Evolutionary conservation across 495 filamentous ascomycete genomes (phyloP).

Genomic region (Talaromyces proteolyticus): DNA sequence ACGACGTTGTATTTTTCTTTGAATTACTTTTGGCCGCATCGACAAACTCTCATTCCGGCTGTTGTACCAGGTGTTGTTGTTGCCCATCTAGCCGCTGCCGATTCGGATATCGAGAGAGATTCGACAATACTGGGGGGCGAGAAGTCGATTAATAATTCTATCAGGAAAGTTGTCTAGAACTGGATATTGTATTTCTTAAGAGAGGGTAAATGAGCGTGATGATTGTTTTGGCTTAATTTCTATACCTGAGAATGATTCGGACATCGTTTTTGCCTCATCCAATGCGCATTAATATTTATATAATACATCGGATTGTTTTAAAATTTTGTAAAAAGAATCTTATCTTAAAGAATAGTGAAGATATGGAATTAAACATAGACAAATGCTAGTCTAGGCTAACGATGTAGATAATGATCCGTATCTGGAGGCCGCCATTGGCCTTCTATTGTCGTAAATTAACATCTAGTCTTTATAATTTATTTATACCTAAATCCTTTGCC

Average conservation of each 20-base stretch:
- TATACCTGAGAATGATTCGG: neutral
- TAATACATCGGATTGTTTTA: neutral
- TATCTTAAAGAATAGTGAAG: neutral
- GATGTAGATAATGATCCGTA: neutral
- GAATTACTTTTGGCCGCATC: conserved; percentile 7
- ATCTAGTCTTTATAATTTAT: neutral
- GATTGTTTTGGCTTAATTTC: neutral
- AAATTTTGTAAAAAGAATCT: neutral
- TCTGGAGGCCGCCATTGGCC: neutral
- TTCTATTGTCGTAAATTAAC: neutral
- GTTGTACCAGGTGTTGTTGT: conserved; percentile 2
- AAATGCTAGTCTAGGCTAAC: neutral
- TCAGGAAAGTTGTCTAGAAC: neutral
- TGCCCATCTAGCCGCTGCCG: neutral
- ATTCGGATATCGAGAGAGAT: neutral
- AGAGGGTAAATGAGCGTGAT: neutral
- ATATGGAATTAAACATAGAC: neutral
- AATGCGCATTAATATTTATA: neutral
- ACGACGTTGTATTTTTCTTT: conserved; percentile 27
- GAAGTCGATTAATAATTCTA: neutral
- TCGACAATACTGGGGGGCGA: neutral
- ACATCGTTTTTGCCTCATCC: neutral
- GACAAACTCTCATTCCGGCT: conserved; percentile 3
- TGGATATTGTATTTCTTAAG: neutral
- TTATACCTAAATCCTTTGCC: neutral